Percentiles rank a stretch among this genome's conserved stretches.
Conservation (phyloP, 1,139 yeast genomes). For the Barnettozyma hawaiiensis region DNA sequence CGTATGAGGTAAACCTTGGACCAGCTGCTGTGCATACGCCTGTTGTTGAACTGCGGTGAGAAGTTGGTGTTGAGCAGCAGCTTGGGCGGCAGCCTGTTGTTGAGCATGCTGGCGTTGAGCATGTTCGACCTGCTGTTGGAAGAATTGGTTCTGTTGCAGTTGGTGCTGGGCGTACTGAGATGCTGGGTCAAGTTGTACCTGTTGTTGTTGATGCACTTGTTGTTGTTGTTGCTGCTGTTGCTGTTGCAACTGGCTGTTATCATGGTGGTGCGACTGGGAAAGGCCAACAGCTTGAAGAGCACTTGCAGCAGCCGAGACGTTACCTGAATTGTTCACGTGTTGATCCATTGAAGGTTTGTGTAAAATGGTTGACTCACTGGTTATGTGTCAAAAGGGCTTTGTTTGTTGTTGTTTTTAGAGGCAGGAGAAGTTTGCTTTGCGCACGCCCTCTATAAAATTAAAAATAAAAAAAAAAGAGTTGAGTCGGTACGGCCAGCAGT, state of each 20-base stretch:
- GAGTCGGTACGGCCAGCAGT: constrained; percentile 2
- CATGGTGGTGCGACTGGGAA: constrained; percentile 14
- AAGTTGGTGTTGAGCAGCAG: constrained; percentile 10
- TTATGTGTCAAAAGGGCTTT: constrained; percentile 4
- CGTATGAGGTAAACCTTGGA: constrained; percentile 7
- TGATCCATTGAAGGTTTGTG: constrained; percentile 13
- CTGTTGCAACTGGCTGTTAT: constrained; percentile 9
- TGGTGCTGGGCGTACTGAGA: constrained; percentile 18
- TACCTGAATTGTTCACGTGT: constrained; percentile 10
- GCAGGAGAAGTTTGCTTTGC: constrained; percentile 7
- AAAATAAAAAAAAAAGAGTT: constrained; percentile 3
- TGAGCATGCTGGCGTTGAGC: constrained; percentile 14
- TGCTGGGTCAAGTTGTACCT: constrained; percentile 12
- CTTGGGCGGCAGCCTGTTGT: constrained; percentile 8
- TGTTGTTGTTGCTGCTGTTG: constrained; percentile 14
- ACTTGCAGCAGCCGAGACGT: constrained; percentile 20
- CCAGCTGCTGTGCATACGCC: constrained; percentile 10
- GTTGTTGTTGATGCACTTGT: constrained; percentile 14
- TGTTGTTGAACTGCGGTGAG: constrained; percentile 12
- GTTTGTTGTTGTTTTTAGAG: constrained; percentile 10
- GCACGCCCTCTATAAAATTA: constrained; percentile 9
- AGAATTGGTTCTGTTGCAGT: constrained; percentile 15
- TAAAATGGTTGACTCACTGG: not conserved
- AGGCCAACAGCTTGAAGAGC: constrained; percentile 24
- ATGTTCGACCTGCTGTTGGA: constrained; percentile 16